Percentiles rank a stretch among this genome's conserved stretches.
These are phyloP conservation scores for Crotalaria pallida DNA, from an alignment of 306 rosid species.

Conservation along the genomic window DNA sequence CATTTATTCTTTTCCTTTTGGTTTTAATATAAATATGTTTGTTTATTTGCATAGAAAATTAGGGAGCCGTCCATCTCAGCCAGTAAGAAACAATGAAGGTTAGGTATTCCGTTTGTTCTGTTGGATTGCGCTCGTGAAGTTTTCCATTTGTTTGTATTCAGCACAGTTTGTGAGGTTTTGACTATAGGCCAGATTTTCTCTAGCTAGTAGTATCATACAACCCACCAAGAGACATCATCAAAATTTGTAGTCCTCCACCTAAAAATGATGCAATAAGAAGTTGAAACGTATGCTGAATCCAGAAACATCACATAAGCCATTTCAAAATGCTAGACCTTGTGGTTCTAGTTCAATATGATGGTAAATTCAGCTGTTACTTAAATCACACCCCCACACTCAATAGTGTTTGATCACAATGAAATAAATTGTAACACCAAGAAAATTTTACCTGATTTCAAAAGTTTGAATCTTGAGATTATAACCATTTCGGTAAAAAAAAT, in stretches of 20 bases:
- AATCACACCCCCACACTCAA: neutral
- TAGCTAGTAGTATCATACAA: neutral
- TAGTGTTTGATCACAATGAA: too few species aligned
- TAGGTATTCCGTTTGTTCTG: slow-evolving; percentile 32
- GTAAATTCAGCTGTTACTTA: neutral
- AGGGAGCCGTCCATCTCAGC: slow-evolving; percentile 25
- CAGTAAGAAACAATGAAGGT: neutral
- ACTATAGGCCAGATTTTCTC: neutral
- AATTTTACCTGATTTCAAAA: too few species aligned
- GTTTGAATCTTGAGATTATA: too few species aligned
- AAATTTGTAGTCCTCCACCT: neutral
- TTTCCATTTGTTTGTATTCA: slow-evolving; percentile 11
- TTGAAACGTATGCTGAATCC: neutral
- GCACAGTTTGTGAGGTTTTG: slow-evolving; percentile 9
- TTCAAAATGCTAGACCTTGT: neutral
- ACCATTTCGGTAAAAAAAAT: too few species aligned
- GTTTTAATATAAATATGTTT: neutral
- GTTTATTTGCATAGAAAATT: neutral
- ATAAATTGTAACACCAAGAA: too few species aligned
- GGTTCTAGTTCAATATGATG: neutral
- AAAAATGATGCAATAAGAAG: slow-evolving; percentile 1
- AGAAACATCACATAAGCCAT: neutral
- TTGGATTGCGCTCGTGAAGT: slow-evolving; percentile 36
- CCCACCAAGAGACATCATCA: neutral
- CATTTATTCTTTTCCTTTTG: neutral